These are phyloP conservation scores for Penicillium olsonii DNA, from an alignment of 2,329 filamentous ascomycete genomes.

Conservation along the genomic window DNA sequence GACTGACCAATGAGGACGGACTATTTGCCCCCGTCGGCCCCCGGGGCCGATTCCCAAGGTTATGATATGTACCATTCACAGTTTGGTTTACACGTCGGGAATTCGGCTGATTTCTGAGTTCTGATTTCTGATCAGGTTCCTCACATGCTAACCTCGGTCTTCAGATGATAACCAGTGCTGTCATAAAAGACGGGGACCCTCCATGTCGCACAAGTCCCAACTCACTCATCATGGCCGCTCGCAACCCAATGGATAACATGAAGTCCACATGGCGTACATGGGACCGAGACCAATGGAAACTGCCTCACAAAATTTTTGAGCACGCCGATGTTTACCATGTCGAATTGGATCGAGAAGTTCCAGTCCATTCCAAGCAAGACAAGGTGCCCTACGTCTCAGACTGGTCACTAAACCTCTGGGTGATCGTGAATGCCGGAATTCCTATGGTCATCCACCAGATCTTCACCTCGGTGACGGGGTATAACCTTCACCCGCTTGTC, in stretches of 20 bases:
- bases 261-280: conserved; percentile 4
- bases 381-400: conserved; percentile 4
- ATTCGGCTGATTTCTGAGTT: not conserved
- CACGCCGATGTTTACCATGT: conserved; percentile 1
- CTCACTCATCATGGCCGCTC: not conserved
- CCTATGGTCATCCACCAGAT: not conserved
- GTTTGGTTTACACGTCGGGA: not conserved
- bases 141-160: conserved; percentile 4
- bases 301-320: conserved; percentile 3
- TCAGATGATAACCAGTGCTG: not conserved
- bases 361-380: conserved; percentile 1
- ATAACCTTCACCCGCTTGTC: conserved; percentile 1
- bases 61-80: not conserved
- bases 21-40: not conserved
- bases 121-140: too few species aligned
- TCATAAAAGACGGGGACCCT: not conserved
- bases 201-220: not conserved
- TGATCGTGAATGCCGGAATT: not conserved
- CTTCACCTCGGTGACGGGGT: not conserved
- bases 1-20: not conserved
- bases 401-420: conserved; percentile 3
- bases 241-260: conserved; percentile 3
- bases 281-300: conserved; percentile 1
- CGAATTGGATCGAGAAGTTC: not conserved
- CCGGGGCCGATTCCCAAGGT: not conserved